Evolutionary conservation across 441 rosid species (phyloP), one percentile per base, ranked within the genome.

Genomic region (Erodium texanum): DNA sequence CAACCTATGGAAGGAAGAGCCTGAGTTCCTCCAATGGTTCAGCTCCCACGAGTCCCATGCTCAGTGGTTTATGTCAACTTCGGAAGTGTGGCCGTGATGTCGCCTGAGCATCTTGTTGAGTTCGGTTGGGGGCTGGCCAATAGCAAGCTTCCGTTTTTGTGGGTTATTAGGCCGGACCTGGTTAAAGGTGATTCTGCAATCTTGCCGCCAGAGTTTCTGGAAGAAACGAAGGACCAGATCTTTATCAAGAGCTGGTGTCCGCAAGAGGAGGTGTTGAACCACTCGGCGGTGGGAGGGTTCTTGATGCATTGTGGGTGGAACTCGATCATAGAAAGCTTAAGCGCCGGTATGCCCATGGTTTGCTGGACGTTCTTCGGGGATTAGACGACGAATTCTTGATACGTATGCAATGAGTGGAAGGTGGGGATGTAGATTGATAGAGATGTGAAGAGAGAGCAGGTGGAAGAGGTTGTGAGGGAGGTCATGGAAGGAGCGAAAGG

Each of bases 331-430:
- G 90, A 89, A 67, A 84, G 92, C 36, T 38, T 89, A 0, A 61
- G 70, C 5, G 67, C 69, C 0, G 86, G 90, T 0, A 82, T 82
- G 63, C 90, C 91, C 3, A 77, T 87, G 89, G 66, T 84, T 0
- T 87, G 86, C 19, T 87, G 93, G 88, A 84, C 93, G 5, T 84
- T 85, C 24, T 84, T 84, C 23, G 93, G 87, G 0, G 90, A 87
- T 67, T 88, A 89, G 59, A 75, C 69, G 15, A 87, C 89, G 7
- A 89, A 87, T 69, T 81, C 88, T 24, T 22, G 83, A 58, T 89
- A 45, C 19, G 27, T 65, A 23, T 87, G 89, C 70, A 71, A 3
- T 0, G 77, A 83, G 18, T 89, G 69, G 74, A 56, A 62, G 5
- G 24, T 65, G 0, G 74, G 74, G 65, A 18, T 52, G 69, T 69